phyloP scores from a whole-genome alignment of 768 basidiomycete species.

The Cyclocybe cylindracea region DNA sequence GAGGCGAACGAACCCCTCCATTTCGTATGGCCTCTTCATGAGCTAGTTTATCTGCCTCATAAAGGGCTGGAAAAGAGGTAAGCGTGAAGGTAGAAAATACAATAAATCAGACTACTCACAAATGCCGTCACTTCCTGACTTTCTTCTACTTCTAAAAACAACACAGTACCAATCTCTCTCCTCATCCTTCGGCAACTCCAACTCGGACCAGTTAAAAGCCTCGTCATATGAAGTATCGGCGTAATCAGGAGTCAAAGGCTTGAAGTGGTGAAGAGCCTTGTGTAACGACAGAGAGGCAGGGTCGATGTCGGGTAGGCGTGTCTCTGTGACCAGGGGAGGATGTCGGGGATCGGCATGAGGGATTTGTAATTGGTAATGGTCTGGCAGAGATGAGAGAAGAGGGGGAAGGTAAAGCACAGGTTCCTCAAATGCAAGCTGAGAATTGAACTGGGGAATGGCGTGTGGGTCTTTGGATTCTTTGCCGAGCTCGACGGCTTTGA shows the following conservation, averaged over 20 bases:
- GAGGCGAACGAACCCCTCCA: slow-evolving; percentile 63
- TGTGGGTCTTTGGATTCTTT: slow-evolving; percentile 16
- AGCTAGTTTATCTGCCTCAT: slow-evolving; percentile 83
- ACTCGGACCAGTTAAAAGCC: slow-evolving; percentile 88
- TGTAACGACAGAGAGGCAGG: slow-evolving; percentile 83
- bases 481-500: background rate
- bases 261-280: slow-evolving; percentile 80
- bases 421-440: slow-evolving; percentile 19
- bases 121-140: slow-evolving; percentile 65
- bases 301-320: slow-evolving; percentile 84
- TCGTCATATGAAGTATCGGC: slow-evolving; percentile 62
- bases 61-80: slow-evolving; percentile 54
- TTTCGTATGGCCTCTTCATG: slow-evolving; percentile 92
- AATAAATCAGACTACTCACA: slow-evolving; percentile 41
- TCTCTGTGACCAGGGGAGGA: slow-evolving; percentile 61
- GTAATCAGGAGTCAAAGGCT: slow-evolving; percentile 59
- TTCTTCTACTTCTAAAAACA: slow-evolving; percentile 81
- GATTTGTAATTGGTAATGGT: slow-evolving; percentile 29
- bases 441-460: slow-evolving; percentile 18
- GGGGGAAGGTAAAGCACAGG: slow-evolving; percentile 84
- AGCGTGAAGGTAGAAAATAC: background rate
- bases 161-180: slow-evolving; percentile 93
- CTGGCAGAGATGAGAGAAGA: slow-evolving; percentile 75
- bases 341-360: slow-evolving; percentile 25
- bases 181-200: slow-evolving; percentile 65